Evolutionary conservation across 805 yeast genomes (phyloP), one percentile per base, ranked within the genome.

Genomic region (Myxozyma neotropica): DNA sequence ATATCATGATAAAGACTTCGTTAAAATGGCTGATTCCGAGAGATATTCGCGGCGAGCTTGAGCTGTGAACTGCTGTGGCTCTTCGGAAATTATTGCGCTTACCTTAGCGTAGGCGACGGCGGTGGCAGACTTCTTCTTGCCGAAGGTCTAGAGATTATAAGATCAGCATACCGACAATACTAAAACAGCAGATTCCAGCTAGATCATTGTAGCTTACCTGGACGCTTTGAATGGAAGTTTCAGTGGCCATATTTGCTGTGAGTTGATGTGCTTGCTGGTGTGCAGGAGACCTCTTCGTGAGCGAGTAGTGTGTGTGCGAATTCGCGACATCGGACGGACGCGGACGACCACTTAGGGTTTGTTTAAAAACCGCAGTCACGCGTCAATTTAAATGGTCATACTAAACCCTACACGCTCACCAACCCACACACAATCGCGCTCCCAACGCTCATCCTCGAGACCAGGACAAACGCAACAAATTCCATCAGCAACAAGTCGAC

Each of bases 111-210:
- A 96, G 82, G 99, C 99, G 79, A 94, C 99, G 78, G 99, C 99
- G 76, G 99, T 94, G 77, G 99, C 99, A 79, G 96, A 89, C 86
- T 88, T 94, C 93, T 94, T 94, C 86, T 93, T 94, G 83, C 99
- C 99, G 83, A 94, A 94, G 81, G 98, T 94, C 96, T 92, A 80
- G n/a, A 19, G n/a, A n/a, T 5, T 19, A 7, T 27, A 29, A 26
- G 47, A 36, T 42, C 19, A 19, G 53, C 13, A 21, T 23, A 24
- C 23, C 24, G 40, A 15, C 10, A 51, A 38, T n/a, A n/a, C n/a
- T n/a, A n/a, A n/a, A n/a, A n/a, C n/a, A n/a, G n/a, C n/a, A n/a
- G n/a, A n/a, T n/a, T n/a, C n/a, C n/a, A n/a, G n/a, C n/a, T n/a
- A n/a, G n/a, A n/a, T n/a, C n/a, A n/a, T n/a, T n/a, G n/a, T 13